Evolutionary conservation across 768 basidiomycete genomes (phyloP).

Genomic region (Baorangia bicolor): DNA sequence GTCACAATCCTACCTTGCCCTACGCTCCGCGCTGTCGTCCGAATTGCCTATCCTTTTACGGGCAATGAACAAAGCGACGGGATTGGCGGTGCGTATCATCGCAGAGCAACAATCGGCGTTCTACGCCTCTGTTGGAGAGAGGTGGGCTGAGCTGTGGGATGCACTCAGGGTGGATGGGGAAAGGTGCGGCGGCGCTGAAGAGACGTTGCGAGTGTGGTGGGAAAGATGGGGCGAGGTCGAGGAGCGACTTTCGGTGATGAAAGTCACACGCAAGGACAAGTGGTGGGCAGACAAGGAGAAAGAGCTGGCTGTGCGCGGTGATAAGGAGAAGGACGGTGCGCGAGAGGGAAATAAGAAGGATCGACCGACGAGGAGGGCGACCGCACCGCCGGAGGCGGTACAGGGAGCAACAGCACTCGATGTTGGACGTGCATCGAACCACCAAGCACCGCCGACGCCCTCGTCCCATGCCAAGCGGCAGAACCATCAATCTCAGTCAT

Average conservation of each 20-base stretch:
- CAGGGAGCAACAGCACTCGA: constrained; percentile 19
- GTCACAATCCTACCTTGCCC: constrained; percentile 73
- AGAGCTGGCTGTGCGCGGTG: constrained; percentile 9
- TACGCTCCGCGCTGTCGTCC: constrained; percentile 65
- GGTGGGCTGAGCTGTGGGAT: constrained; percentile 85
- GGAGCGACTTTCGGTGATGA: constrained; percentile 40
- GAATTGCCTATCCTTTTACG: constrained; percentile 68
- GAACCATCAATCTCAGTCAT: constrained; percentile 30
- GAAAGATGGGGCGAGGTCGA: constrained; percentile 69
- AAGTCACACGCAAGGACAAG: constrained; percentile 36
- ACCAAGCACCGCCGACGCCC: constrained; percentile 22
- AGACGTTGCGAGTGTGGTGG: constrained; percentile 73
- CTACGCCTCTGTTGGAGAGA: constrained; percentile 56
- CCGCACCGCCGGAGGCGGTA: constrained; percentile 14
- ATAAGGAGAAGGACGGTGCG: constrained; percentile 15
- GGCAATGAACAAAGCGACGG: constrained; percentile 61
- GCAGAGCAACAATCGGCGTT: constrained; percentile 58
- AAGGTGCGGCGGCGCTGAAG: constrained; percentile 60
- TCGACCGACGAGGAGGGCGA: constrained; percentile 13
- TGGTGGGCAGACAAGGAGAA: constrained; percentile 34
- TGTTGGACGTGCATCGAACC: constrained; percentile 25
- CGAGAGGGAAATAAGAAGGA: constrained; percentile 18
- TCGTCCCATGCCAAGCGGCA: constrained; percentile 22
- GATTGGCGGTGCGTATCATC: constrained; percentile 49
- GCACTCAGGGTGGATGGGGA: constrained; percentile 72